These are phyloP conservation scores for Dionaea muscipula DNA, from an alignment of 179 eudicot genomes.

Conservation along the genomic window DNA sequence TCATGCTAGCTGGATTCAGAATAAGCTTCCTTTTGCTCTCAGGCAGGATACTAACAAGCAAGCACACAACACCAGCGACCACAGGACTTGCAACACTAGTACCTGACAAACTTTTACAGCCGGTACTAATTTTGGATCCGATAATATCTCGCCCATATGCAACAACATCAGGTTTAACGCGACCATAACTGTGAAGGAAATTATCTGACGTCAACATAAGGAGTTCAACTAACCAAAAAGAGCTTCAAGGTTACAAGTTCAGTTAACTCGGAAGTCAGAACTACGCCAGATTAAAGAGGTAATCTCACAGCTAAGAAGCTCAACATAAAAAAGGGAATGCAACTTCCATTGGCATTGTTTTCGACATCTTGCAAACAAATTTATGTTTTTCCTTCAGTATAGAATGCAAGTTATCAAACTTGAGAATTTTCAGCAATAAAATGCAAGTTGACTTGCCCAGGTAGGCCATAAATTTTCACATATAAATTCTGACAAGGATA, in stretches of 20 bases:
- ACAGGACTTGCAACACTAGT: slow-evolving; percentile 99
- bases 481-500: no score
- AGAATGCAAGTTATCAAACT: background rate
- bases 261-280: no score
- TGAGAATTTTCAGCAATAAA: background rate
- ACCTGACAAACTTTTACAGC: slow-evolving; percentile 96
- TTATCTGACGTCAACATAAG: background rate
- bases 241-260: background rate
- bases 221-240: background rate
- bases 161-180: slow-evolving; percentile 94
- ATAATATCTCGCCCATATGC: slow-evolving; percentile 96
- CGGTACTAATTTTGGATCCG: slow-evolving; percentile 96
- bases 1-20: slow-evolving; percentile 96
- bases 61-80: slow-evolving; percentile 96
- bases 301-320: no score
- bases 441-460: background rate
- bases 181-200: slow-evolving; percentile 60
- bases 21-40: slow-evolving; percentile 53
- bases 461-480: no score
- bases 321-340: no score
- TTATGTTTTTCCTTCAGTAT: background rate
- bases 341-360: background rate
- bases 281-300: no score
- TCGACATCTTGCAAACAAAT: background rate
- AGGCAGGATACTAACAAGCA: slow-evolving; percentile 84